phyloP scores from a whole-genome alignment of 345 rosid genomes.

The Salix brachista region DNA sequence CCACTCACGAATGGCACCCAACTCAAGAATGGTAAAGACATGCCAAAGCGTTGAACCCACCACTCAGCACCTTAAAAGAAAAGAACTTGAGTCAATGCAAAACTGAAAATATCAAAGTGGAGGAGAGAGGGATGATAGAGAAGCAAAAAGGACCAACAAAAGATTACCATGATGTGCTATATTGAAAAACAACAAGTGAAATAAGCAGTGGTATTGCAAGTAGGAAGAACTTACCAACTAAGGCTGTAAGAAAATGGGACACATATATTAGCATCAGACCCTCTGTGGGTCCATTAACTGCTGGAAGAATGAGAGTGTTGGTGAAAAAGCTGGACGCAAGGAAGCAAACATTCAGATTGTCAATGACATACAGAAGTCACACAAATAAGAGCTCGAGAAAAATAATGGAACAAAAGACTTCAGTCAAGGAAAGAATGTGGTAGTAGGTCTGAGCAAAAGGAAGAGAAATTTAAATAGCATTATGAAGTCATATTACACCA shows the following conservation, averaged over 20 bases:
- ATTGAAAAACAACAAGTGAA: neutral
- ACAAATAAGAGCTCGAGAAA: neutral
- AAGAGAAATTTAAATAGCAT: neutral
- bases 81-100: constrained; percentile 6
- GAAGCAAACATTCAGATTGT: constrained; percentile 10
- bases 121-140: neutral
- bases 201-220: neutral
- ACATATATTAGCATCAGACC: constrained; percentile 85
- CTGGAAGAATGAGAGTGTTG: constrained; percentile 89
- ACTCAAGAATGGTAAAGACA: constrained; percentile 59
- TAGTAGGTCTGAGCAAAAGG: neutral
- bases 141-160: neutral
- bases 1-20: constrained; percentile 83
- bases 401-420: neutral
- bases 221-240: constrained; percentile 64
- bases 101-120: constrained; percentile 6
- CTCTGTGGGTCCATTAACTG: constrained; percentile 93
- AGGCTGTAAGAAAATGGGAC: constrained; percentile 67
- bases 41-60: constrained; percentile 74
- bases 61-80: constrained; percentile 75
- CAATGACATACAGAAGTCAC: constrained; percentile 1
- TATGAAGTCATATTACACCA: neutral
- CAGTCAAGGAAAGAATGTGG: neutral
- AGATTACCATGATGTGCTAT: neutral
- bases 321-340: constrained; percentile 68